phyloP scores from a whole-genome alignment of 1,284 basidiomycete species.

The Ganoderma boninense region DNA sequence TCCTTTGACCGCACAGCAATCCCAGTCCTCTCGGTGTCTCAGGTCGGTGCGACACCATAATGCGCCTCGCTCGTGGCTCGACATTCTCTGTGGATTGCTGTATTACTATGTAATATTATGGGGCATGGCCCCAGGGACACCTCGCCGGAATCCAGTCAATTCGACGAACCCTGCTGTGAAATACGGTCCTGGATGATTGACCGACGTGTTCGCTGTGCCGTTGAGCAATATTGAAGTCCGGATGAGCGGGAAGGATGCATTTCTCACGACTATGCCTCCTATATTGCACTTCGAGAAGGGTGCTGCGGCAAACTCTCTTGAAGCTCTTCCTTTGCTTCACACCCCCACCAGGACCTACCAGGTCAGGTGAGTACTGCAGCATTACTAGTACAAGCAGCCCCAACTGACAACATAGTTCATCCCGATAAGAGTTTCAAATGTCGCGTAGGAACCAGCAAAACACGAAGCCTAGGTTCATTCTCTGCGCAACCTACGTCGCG shows the following conservation, averaged over 20 bases:
- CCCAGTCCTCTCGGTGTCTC: background rate
- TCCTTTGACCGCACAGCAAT: background rate
- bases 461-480: background rate
- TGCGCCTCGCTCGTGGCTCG: background rate
- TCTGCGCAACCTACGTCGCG: conserved; percentile 12
- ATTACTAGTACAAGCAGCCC: background rate
- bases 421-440: background rate
- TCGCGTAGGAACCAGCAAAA: background rate
- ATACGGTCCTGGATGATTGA: too few relatives aligned
- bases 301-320: background rate
- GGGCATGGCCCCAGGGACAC: background rate
- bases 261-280: conserved; percentile 1
- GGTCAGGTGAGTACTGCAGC: background rate
- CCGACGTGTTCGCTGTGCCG: background rate
- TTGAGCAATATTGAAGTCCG: background rate
- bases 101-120: background rate
- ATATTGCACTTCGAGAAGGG: background rate
- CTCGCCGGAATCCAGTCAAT: too few relatives aligned
- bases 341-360: background rate
- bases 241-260: background rate
- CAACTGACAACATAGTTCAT: background rate
- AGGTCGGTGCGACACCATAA: background rate
- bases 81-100: background rate
- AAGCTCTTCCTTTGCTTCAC: background rate
- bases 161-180: too few relatives aligned